A percentile compares a stretch with the other conserved stretches of the same genome.
These are phyloP conservation scores for Xylariaceae sp. DNA, from an alignment of 2,329 filamentous ascomycete genomes.

Conservation along the genomic window DNA sequence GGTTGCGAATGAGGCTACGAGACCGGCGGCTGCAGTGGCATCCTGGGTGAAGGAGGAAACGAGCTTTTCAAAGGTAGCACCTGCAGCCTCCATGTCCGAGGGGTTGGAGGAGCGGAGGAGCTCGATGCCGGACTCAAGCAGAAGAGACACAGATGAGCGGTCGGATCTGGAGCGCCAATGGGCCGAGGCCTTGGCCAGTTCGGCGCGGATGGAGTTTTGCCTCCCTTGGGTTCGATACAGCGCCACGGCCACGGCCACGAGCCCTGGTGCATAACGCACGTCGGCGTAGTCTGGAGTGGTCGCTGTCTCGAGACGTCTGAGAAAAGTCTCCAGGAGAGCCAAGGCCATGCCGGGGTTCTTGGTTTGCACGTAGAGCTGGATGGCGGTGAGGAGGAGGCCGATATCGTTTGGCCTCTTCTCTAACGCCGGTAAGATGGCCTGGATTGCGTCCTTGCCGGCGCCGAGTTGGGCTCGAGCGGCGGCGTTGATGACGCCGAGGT, in stretches of 20 bases:
- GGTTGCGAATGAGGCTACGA: slow-evolving; percentile 77
- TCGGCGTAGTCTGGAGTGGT: slow-evolving; percentile 55
- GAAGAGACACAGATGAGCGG: slow-evolving; percentile 57
- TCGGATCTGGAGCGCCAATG: slow-evolving; percentile 69
- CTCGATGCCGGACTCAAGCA: slow-evolving; percentile 77
- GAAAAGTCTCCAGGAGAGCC: slow-evolving; percentile 69
- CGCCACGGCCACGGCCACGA: slow-evolving; percentile 75
- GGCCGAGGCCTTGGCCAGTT: slow-evolving; percentile 73
- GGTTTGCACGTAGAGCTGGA: slow-evolving; percentile 74
- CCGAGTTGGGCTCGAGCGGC: slow-evolving; percentile 66
- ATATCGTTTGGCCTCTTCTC: slow-evolving; percentile 75
- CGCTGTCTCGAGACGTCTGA: slow-evolving; percentile 65
- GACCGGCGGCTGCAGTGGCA: slow-evolving; percentile 69
- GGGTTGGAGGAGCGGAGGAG: slow-evolving; percentile 70
- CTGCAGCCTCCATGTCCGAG: slow-evolving; percentile 66
- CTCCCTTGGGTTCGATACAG: slow-evolving; percentile 76
- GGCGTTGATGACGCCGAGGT: slow-evolving; percentile 55
- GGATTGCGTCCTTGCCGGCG: slow-evolving; percentile 64
- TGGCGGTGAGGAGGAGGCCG: slow-evolving; percentile 72
- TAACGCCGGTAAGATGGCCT: slow-evolving; percentile 63
- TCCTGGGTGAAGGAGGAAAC: slow-evolving; percentile 64
- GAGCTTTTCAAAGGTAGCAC: slow-evolving; percentile 73
- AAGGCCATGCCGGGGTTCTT: slow-evolving; percentile 72
- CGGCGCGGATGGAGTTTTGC: slow-evolving; percentile 64
- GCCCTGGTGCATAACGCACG: slow-evolving; percentile 76